Evolutionary conservation across 495 filamentous ascomycete species (phyloP), one percentile per base, ranked within the genome.

Genomic region (Aspergillus biplanus): DNA sequence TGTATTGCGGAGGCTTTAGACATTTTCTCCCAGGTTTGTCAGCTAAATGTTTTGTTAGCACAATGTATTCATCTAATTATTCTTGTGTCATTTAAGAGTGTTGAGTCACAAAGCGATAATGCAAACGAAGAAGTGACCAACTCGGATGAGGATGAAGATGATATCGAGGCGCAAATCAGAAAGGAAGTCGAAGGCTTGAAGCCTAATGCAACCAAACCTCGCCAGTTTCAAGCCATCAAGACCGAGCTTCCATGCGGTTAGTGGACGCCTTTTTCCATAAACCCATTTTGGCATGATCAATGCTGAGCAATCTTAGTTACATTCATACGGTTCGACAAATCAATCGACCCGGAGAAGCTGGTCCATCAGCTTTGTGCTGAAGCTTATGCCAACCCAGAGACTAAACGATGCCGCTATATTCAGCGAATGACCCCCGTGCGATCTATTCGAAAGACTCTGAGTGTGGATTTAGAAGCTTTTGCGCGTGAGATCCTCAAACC

Each of bases 351-450:
- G 0, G 89, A 94, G 5, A 78, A 86, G 58, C 85, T 98, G 67
- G 92, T 96, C 11, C 84, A 87, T 64, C 75, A 79, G 33, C 86
- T 99, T 59, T 94, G 91, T 73, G 67, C 75, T 58, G 90, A 96
- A 56, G 85, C 86, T 63, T 77, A 79, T 54, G 70, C 67, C 31
- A 71, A 79, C 35, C 76, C 80, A 49, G 75, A 71, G n/a, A 81
- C 73, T 64, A 86, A 90, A 71, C 84, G 81, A 62, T 86, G 84
- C 63, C 86, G 92, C 58, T 97, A 86, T 69, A 83, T 93, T 33
- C 93, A 95, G 73, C 83, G 96, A 61, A 78, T 99, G 67, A 96
- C 92, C 16, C 95, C 95, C 3, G 83, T 97, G 61, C 86, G 81
- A 5, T 73, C 83, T 16, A 90, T 90, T 52, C 90, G 85, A 2